Percentiles rank a stretch among this genome's conserved stretches.
Conservation (phyloP, 2,329 filamentous ascomycete genomes). For the Cercospora berteroae region DNA sequence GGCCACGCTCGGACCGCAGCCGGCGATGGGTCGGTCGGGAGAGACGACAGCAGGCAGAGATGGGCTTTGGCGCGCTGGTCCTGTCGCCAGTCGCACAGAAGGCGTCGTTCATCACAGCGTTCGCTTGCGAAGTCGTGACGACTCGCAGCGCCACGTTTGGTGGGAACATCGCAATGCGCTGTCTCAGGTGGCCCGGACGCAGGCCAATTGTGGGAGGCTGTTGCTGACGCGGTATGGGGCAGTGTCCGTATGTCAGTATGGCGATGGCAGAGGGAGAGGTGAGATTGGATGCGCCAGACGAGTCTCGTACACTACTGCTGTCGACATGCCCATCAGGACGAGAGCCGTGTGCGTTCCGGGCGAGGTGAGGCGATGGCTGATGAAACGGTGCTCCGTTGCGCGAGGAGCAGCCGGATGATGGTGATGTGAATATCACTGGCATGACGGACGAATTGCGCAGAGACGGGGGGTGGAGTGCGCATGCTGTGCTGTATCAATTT, state of each 20-base stretch:
- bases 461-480: not conserved
- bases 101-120: slow-evolving; percentile 7
- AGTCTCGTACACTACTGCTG: not conserved
- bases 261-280: too few relatives aligned
- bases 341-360: not conserved
- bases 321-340: not conserved
- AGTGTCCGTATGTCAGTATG: too few relatives aligned
- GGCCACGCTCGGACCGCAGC: not conserved
- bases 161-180: not conserved
- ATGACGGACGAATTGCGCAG: not conserved
- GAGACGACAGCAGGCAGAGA: not conserved
- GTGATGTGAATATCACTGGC: not conserved
- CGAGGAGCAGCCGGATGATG: not conserved
- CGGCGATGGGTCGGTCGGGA: not conserved
- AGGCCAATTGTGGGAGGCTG: not conserved
- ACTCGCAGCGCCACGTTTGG: not conserved
- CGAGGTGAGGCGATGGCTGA: not conserved
- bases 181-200: not conserved
- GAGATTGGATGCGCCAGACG: not conserved
- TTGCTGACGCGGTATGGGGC: too few relatives aligned
- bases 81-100: not conserved
- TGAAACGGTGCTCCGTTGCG: not conserved
- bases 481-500: not conserved
- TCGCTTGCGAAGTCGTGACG: not conserved
- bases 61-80: not conserved